Evolutionary conservation across 2,329 filamentous ascomycete genomes (phyloP).

Genomic region (Ascochyta koolunga): DNA sequence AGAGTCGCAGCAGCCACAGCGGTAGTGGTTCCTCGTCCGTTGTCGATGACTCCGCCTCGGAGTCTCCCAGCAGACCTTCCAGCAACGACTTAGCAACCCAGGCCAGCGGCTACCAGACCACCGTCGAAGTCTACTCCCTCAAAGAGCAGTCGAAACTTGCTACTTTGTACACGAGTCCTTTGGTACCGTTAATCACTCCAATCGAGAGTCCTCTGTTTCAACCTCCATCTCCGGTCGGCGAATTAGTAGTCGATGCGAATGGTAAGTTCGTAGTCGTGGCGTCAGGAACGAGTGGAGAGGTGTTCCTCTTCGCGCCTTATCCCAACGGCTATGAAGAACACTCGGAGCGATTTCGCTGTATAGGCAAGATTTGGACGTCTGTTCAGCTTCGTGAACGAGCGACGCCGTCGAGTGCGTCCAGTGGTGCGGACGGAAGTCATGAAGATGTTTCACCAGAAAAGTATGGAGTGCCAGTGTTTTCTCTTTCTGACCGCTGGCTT

Average conservation of each 20-base stretch:
- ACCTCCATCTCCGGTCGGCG: slow-evolving; percentile 72
- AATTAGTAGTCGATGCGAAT: slow-evolving; percentile 75
- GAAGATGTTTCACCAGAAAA: slow-evolving; percentile 43
- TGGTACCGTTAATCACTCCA: slow-evolving; percentile 64
- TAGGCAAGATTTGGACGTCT: slow-evolving; percentile 92
- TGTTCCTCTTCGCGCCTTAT: slow-evolving; percentile 70
- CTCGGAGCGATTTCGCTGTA: slow-evolving; percentile 62
- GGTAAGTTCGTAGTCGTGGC: slow-evolving; percentile 74
- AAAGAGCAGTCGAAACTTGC: slow-evolving; percentile 73
- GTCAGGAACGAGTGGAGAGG: slow-evolving; percentile 84
- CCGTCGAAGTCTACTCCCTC: slow-evolving; percentile 87
- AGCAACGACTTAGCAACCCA: slow-evolving; percentile 34
- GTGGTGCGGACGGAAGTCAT: slow-evolving; percentile 43
- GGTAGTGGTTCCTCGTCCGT: slow-evolving; percentile 46
- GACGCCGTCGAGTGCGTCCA: slow-evolving; percentile 43
- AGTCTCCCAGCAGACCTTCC: slow-evolving; percentile 45
- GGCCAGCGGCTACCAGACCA: slow-evolving; percentile 77
- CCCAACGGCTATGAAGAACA: slow-evolving; percentile 35
- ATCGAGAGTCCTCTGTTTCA: slow-evolving; percentile 67
- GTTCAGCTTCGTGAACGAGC: slow-evolving; percentile 63
- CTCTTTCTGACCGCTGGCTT: slow-evolving; percentile 75
- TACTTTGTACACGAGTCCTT: slow-evolving; percentile 74
- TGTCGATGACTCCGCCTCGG: slow-evolving; percentile 45
- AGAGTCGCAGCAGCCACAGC: slow-evolving; percentile 45
- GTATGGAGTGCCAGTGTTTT: slow-evolving; percentile 68